Percentiles rank a stretch among this genome's conserved stretches.
These are phyloP conservation scores for Purpureocillium lavendulum DNA, from an alignment of 2,329 filamentous ascomycete genomes.

Conservation along the genomic window DNA sequence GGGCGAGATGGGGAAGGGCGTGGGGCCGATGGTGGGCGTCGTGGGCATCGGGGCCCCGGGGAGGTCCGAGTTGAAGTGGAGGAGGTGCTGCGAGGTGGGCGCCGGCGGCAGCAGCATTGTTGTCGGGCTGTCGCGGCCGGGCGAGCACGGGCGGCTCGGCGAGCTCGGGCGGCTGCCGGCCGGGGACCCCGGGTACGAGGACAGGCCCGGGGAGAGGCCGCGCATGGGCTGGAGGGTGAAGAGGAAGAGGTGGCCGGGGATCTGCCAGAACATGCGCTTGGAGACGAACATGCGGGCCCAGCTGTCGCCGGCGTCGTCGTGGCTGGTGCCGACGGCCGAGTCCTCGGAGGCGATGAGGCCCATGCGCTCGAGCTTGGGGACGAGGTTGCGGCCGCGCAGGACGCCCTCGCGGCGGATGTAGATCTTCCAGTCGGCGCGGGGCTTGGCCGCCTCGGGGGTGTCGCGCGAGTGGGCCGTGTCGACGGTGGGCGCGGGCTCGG, in stretches of 20 bases:
- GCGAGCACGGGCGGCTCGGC: slow-evolving; percentile 29
- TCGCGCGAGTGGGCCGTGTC: slow-evolving; percentile 52
- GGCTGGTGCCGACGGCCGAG: slow-evolving; percentile 60
- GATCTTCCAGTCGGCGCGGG: slow-evolving; percentile 79
- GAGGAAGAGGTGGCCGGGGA: slow-evolving; percentile 78
- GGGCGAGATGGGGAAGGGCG: slow-evolving; percentile 48
- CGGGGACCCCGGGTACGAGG: slow-evolving; percentile 41
- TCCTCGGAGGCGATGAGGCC: slow-evolving; percentile 71
- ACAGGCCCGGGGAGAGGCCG: slow-evolving; percentile 3
- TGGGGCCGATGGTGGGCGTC: slow-evolving; percentile 1
- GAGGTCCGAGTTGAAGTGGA: slow-evolving; percentile 24
- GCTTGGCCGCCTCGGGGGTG: slow-evolving; percentile 62
- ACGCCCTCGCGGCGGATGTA: slow-evolving; percentile 82
- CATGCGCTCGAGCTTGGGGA: slow-evolving; percentile 91
- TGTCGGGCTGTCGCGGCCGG: slow-evolving; percentile 1
- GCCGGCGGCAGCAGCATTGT: slow-evolving; percentile 6
- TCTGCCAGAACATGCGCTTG: slow-evolving; percentile 81
- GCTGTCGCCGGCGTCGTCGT: slow-evolving; percentile 52
- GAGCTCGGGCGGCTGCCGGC: slow-evolving; percentile 45
- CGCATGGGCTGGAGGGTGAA: slow-evolving; percentile 66
- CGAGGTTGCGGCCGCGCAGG: slow-evolving; percentile 70
- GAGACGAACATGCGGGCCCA: slow-evolving; percentile 81
- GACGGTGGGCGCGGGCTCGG: slow-evolving; percentile 58
- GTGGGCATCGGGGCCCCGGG: slow-evolving; percentile 29
- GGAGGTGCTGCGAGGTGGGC: slow-evolving; percentile 6